These are phyloP conservation scores for Melastoma malabathricum DNA, from an alignment of 345 rosid genomes.

Conservation along the genomic window DNA sequence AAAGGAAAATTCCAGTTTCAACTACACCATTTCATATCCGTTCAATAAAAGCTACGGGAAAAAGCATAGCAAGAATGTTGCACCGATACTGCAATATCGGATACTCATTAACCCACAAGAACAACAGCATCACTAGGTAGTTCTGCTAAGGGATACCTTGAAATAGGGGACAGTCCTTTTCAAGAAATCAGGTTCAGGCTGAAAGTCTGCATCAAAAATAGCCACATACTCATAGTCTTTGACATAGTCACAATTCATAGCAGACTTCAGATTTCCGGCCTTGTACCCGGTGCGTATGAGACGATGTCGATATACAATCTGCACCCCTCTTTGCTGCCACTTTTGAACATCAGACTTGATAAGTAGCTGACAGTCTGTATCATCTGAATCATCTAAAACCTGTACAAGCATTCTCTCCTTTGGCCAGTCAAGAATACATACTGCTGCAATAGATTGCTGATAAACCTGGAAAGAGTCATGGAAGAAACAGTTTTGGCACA, in stretches of 20 bases:
- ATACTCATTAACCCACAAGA: neutral
- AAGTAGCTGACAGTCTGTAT: constrained; percentile 55
- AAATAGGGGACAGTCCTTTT: constrained; percentile 74
- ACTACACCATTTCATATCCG: no score
- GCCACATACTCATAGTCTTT: constrained; percentile 77
- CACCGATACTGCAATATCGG: no score
- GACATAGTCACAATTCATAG: constrained; percentile 78
- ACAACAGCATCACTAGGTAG: neutral
- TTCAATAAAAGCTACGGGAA: no score
- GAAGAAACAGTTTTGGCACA: neutral
- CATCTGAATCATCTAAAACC: constrained; percentile 81
- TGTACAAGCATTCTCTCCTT: constrained; percentile 80
- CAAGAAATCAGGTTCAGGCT: constrained; percentile 75
- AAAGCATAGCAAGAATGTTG: no score
- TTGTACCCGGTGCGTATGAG: constrained; percentile 81
- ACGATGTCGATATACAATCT: constrained; percentile 66
- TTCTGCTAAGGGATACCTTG: constrained; percentile 29
- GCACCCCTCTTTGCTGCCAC: constrained; percentile 84
- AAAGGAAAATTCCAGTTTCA: no score
- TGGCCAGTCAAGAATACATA: constrained; percentile 83
- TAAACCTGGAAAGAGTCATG: constrained; percentile 41
- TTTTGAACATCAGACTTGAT: constrained; percentile 79
- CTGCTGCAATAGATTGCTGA: constrained; percentile 69
- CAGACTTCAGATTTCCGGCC: constrained; percentile 92
- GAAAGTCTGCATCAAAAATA: constrained; percentile 88